Conservation (phyloP, 2,329 filamentous ascomycete species). For the Xylariaceae sp. region DNA sequence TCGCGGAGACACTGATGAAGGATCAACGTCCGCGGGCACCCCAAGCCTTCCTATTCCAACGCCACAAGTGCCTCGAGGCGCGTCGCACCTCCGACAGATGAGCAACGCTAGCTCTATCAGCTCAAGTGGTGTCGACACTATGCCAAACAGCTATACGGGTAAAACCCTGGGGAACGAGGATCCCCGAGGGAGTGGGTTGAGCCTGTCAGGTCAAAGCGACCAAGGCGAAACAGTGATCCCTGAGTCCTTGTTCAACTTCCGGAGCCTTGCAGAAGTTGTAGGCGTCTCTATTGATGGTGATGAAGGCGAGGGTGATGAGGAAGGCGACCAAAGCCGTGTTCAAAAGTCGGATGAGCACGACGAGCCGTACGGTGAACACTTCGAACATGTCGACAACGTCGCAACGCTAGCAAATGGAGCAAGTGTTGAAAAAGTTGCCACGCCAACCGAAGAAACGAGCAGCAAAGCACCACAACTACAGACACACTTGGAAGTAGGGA, state of each 20-base stretch:
- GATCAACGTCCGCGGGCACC: constrained; percentile 31
- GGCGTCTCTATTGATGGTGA: constrained; percentile 56
- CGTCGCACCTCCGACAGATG: constrained; percentile 74
- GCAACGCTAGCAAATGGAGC: constrained; percentile 13
- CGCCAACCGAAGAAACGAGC: too few relatives aligned
- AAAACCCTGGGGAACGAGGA: constrained; percentile 40
- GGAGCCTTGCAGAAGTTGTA: constrained; percentile 80
- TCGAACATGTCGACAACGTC: constrained; percentile 28
- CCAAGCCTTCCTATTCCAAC: constrained; percentile 43
- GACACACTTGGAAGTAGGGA: constrained; percentile 7
- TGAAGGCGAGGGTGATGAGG: constrained; percentile 7
- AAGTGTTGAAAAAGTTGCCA: constrained; percentile 25
- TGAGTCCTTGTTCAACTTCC: constrained; percentile 89
- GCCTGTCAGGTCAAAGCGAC: constrained; percentile 44
- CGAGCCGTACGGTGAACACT: constrained; percentile 31
- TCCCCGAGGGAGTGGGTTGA: constrained; percentile 53
- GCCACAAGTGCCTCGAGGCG: constrained; percentile 51
- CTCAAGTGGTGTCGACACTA: constrained; percentile 70
- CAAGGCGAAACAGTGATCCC: constrained; percentile 50
- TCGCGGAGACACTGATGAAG: constrained; percentile 35
- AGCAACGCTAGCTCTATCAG: constrained; percentile 82
- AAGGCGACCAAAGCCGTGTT: constrained; percentile 24
- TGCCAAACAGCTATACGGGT: constrained; percentile 47
- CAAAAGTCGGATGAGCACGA: constrained; percentile 33
- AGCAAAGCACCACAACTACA: too few relatives aligned